Percentiles rank a stretch among this genome's conserved stretches.
phyloP scores from a whole-genome alignment of 345 rosid genomes.

The Syzygium aqueum region DNA sequence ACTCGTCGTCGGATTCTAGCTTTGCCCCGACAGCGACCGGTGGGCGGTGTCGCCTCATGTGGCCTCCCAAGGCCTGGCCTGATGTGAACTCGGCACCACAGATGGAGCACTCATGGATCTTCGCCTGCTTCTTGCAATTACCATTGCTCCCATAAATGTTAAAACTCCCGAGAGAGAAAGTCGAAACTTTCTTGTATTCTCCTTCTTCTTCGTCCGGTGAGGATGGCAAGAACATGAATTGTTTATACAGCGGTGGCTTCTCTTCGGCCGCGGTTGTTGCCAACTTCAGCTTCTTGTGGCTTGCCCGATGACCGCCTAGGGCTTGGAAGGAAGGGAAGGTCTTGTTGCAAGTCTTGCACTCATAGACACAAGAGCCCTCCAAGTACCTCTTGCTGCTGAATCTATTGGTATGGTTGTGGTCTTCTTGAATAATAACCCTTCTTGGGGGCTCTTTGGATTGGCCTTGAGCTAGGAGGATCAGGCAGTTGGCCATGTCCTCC shows the following conservation, averaged over 20 bases:
- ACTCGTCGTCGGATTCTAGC: slow-evolving; percentile 26
- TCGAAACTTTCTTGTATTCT: slow-evolving; percentile 24
- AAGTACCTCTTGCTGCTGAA: slow-evolving; percentile 58
- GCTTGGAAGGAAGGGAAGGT: slow-evolving; percentile 95
- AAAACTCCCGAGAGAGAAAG: slow-evolving; percentile 31
- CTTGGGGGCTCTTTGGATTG: slow-evolving; percentile 12
- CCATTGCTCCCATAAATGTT: background rate
- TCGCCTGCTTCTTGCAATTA: slow-evolving; percentile 12
- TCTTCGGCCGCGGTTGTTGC: background rate
- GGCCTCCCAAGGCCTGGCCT: slow-evolving; percentile 98
- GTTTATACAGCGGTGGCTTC: background rate
- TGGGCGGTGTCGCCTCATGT: slow-evolving; percentile 84
- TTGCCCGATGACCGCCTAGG: slow-evolving; percentile 94
- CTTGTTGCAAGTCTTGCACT: slow-evolving; percentile 86
- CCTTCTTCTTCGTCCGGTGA: background rate
- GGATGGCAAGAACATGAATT: background rate
- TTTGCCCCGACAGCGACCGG: slow-evolving; percentile 21
- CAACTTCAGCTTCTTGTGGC: slow-evolving; percentile 83
- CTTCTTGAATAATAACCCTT: background rate
- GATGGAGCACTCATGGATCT: slow-evolving; percentile 86
- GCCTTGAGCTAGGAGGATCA: slow-evolving; percentile 85
- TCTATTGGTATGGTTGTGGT: slow-evolving; percentile 8
- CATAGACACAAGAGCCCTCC: slow-evolving; percentile 80
- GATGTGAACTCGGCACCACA: slow-evolving; percentile 90
- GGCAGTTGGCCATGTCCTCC: slow-evolving; percentile 89